Evolutionary conservation across 768 basidiomycete species (phyloP).

Genomic region (Xerocomus spinulosus): DNA sequence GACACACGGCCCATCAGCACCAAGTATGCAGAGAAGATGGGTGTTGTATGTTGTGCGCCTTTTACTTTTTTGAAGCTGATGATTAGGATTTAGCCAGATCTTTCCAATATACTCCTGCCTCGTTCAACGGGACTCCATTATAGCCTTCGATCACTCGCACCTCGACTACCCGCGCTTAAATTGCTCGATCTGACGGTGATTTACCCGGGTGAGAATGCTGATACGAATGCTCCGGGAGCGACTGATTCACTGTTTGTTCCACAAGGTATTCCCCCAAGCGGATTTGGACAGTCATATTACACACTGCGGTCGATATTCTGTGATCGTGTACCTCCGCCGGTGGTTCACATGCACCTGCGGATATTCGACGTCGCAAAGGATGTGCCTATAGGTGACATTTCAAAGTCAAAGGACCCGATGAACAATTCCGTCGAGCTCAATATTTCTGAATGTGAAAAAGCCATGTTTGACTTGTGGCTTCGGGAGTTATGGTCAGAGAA

Average conservation of each 20-base stretch:
- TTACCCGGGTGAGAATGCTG: conserved; percentile 72
- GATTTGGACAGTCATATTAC: conserved; percentile 86
- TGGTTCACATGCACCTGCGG: conserved; percentile 83
- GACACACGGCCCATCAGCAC: conserved; percentile 81
- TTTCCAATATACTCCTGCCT: conserved; percentile 79
- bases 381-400: conserved; percentile 66
- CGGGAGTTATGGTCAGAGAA: conserved; percentile 79
- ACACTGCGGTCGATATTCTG: conserved; percentile 87
- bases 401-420: conserved; percentile 31
- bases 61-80: conserved; percentile 10
- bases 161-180: conserved; percentile 70
- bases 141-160: conserved; percentile 73
- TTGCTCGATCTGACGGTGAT: conserved; percentile 89
- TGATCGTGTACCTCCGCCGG: conserved; percentile 74
- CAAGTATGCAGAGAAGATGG: conserved; percentile 84
- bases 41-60: conserved; percentile 60
- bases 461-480: conserved; percentile 79
- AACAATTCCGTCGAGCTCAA: conserved; percentile 40
- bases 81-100: conserved; percentile 54
- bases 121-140: conserved; percentile 89
- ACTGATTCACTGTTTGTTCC: neutral
- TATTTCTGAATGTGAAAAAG: conserved; percentile 54
- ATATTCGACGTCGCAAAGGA: conserved; percentile 63
- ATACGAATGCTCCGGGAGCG: neutral
- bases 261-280: conserved; percentile 68